Percentiles rank a stretch among this genome's conserved stretches.
Conservation (phyloP, 2,329 filamentous ascomycete genomes). For the Alternaria incomplexa region DNA sequence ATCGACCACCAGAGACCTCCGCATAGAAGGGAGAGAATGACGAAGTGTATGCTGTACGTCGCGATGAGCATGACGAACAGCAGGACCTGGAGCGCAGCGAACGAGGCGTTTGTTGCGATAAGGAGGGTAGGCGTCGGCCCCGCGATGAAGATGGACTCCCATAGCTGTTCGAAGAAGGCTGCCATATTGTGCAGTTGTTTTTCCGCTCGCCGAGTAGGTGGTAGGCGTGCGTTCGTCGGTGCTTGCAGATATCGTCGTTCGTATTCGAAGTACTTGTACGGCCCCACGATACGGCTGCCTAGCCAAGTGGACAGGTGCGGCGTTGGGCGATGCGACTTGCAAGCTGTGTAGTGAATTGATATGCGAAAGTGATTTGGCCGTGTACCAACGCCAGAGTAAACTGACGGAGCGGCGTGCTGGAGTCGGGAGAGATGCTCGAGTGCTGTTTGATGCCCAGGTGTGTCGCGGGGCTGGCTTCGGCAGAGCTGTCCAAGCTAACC, state of each 20-base stretch:
- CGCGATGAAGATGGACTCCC: conserved; percentile 91
- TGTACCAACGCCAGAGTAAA: conserved; percentile 22
- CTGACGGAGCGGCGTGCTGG: conserved; percentile 17
- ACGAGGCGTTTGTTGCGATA: conserved; percentile 86
- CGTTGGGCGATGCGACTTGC: conserved; percentile 12
- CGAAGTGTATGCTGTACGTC: conserved; percentile 88
- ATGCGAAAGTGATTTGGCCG: conserved; percentile 15
- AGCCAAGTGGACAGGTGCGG: conserved; percentile 21
- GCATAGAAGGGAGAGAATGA: conserved; percentile 78
- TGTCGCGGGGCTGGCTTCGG: conserved; percentile 27
- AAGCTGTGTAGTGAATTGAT: conserved; percentile 1
- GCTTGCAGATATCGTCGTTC: conserved; percentile 14
- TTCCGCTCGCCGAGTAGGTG: neutral
- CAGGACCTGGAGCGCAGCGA: conserved; percentile 81
- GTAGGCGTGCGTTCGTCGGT: neutral
- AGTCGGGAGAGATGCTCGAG: conserved; percentile 13
- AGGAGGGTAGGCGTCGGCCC: conserved; percentile 88
- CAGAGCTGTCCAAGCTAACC: conserved; percentile 9
- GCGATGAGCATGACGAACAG: conserved; percentile 76
- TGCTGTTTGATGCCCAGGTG: conserved; percentile 8
- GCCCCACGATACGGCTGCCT: conserved; percentile 31
- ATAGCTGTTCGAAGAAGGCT: conserved; percentile 74
- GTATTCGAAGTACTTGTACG: neutral
- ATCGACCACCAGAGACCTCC: conserved; percentile 89
- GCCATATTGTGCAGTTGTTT: conserved; percentile 38